phyloP scores from a whole-genome alignment of 2,329 filamentous ascomycete genomes.

The Nigrospora osmanthi region DNA sequence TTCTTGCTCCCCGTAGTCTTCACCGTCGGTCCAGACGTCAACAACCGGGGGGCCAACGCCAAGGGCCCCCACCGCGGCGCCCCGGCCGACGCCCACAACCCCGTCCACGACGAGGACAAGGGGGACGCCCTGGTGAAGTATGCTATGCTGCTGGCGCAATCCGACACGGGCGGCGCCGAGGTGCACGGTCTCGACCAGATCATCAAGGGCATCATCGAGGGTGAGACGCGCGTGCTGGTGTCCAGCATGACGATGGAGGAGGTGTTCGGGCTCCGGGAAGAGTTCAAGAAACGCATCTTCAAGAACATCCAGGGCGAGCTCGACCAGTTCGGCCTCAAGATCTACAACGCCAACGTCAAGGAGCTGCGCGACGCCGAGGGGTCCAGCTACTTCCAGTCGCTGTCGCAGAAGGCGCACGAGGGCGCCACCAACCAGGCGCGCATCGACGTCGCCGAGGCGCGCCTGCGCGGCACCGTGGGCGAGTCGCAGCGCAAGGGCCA shows the following conservation, averaged over 20 bases:
- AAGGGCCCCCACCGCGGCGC: constrained; percentile 9
- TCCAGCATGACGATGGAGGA: constrained; percentile 91
- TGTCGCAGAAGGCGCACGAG: constrained; percentile 78
- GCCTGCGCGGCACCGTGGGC: constrained; percentile 61
- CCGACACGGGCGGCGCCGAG: constrained; percentile 30
- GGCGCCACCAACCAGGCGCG: constrained; percentile 66
- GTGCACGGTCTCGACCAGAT: constrained; percentile 69
- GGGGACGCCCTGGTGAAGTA: constrained; percentile 70
- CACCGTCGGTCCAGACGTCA: constrained; percentile 75
- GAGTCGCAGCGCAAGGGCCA: constrained; percentile 72
- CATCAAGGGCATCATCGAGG: constrained; percentile 84
- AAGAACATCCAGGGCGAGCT: constrained; percentile 73
- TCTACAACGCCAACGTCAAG: constrained; percentile 72
- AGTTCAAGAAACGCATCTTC: constrained; percentile 71
- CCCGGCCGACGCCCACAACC: constrained; percentile 11
- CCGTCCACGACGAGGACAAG: constrained; percentile 33
- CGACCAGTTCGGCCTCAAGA: constrained; percentile 70
- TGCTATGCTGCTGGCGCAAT: constrained; percentile 68
- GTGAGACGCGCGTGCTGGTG: constrained; percentile 76
- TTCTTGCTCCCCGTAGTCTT: constrained; percentile 79
- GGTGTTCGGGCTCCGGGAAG: constrained; percentile 69
- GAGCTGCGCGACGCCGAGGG: constrained; percentile 77
- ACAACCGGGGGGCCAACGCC: constrained; percentile 42
- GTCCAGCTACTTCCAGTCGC: constrained; percentile 75
- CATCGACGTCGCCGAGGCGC: constrained; percentile 57